Conservation (phyloP, 345 rosid species). For the Moringa oleifera region DNA sequence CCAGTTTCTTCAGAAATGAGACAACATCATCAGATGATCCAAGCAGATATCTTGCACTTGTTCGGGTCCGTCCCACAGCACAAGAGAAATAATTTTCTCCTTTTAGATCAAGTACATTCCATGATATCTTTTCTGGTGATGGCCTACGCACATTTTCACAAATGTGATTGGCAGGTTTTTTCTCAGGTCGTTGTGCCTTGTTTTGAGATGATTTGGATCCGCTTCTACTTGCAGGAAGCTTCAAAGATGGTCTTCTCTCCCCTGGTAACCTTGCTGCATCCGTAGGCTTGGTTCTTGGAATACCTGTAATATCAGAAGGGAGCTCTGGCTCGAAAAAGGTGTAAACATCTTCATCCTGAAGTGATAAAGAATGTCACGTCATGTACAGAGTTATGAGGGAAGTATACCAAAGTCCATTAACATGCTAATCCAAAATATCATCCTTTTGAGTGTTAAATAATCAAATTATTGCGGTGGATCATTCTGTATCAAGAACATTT, state of each 20-base stretch:
- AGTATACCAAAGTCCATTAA: background rate
- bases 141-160: conserved; percentile 43
- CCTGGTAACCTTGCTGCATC: conserved; percentile 53
- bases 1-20: conserved; percentile 60
- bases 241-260: conserved; percentile 52
- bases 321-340: conserved; percentile 97
- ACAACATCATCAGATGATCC: conserved; percentile 80
- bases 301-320: conserved; percentile 52
- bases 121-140: conserved; percentile 72
- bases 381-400: too few relatives aligned
- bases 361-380: background rate
- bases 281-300: conserved; percentile 50
- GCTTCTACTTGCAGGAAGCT: conserved; percentile 55
- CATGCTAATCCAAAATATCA: background rate
- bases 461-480: background rate
- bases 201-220: conserved; percentile 58
- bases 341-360: conserved; percentile 96
- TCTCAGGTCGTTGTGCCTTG: conserved; percentile 69
- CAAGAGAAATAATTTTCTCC: conserved; percentile 97
- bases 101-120: conserved; percentile 98
- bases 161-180: conserved; percentile 33
- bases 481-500: background rate
- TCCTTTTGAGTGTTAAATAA: background rate
- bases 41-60: conserved; percentile 72
- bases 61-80: conserved; percentile 78